Base-by-base conservation (phyloP, 2,329 filamentous ascomycete genomes). In the Blastomyces parvus region DNA sequence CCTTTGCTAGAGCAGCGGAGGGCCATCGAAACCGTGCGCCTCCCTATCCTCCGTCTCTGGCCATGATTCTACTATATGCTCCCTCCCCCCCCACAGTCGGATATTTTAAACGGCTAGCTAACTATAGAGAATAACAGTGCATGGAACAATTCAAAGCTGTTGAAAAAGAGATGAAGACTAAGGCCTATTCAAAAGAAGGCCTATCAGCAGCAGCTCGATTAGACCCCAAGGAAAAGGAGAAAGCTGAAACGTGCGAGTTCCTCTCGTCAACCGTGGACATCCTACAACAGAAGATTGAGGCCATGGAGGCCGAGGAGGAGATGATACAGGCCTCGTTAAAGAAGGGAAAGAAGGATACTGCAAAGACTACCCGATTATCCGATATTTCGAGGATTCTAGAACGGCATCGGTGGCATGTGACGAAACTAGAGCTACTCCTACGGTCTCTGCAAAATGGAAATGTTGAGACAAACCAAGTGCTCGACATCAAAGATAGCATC, bases 111-210 rank as follows among this genome's bases (percentile, higher is more conserved):
- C n/a, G 22, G 11, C 22, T 52, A 33, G 63, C 64, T 70, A 60
- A 60, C 64, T 62, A 60, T 62, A 60, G 55, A 52, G 60, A 60
- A 66, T 64, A 71, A 61, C 68, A 79, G 74, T 79, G 76, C 79
- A 99, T 99, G 94, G 94, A 99, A 80, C 91, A 91, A 72, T 99
- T 99, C 85, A 99, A 99, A 81, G 93, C 92, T n/a, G 94, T 99
- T 61, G 94, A 99, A 78, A 99, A 99, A 82, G 94, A 96, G 73
- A 97, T 99, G 94, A 99, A 99, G 83, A 99, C 94, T 63, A 99
- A 99, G 78, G 94, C 94, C 66, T 99, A 96, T 79, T 97, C 94
- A 66, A 97, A 99, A 82, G 94, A 97, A 78, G 94, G 94, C 55
- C 80, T 99, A 68, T 94, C 90, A 67, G 90, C 93, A 61, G 91